Evolutionary conservation across 2,329 filamentous ascomycete genomes (phyloP).

Genomic region (Apiospora sp.): DNA sequence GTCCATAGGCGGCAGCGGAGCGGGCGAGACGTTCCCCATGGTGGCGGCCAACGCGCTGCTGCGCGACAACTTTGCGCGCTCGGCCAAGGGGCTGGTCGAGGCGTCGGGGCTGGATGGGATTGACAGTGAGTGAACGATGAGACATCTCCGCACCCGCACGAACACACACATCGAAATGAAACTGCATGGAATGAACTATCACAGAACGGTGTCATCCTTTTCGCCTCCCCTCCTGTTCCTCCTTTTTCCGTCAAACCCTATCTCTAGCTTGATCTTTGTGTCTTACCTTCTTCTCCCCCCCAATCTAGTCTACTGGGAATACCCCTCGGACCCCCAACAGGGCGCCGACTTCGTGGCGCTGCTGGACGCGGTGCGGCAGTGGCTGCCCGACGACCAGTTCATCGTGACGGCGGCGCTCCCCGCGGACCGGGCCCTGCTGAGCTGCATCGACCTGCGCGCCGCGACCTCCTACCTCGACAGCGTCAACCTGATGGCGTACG

Average conservation of each 20-base stretch:
- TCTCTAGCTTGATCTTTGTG: too few species aligned
- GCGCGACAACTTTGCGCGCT: constrained; percentile 75
- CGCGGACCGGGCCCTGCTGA: constrained; percentile 69
- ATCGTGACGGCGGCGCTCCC: constrained; percentile 77
- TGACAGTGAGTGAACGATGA: constrained; percentile 63
- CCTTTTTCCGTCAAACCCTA: neutral
- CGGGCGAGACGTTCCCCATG: constrained; percentile 67
- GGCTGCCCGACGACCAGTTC: constrained; percentile 74
- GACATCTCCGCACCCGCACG: neutral
- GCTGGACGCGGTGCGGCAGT: constrained; percentile 69
- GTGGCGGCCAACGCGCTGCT: constrained; percentile 68
- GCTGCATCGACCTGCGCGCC: constrained; percentile 71
- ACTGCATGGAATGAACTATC: neutral
- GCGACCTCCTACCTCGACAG: constrained; percentile 74
- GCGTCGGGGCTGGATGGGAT: constrained; percentile 77
- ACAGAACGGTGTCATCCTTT: too few species aligned
- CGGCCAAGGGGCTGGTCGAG: constrained; percentile 72
- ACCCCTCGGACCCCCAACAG: constrained; percentile 71
- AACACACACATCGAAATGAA: neutral
- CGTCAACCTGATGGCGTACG: constrained; percentile 83
- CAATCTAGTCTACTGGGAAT: constrained; percentile 78
- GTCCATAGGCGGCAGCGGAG: constrained; percentile 75
- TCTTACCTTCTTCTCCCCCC: too few species aligned
- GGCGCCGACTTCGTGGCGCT: constrained; percentile 76
- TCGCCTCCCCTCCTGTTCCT: neutral